phyloP scores from a whole-genome alignment of 768 basidiomycete species.

The Lactarius tabidus region DNA sequence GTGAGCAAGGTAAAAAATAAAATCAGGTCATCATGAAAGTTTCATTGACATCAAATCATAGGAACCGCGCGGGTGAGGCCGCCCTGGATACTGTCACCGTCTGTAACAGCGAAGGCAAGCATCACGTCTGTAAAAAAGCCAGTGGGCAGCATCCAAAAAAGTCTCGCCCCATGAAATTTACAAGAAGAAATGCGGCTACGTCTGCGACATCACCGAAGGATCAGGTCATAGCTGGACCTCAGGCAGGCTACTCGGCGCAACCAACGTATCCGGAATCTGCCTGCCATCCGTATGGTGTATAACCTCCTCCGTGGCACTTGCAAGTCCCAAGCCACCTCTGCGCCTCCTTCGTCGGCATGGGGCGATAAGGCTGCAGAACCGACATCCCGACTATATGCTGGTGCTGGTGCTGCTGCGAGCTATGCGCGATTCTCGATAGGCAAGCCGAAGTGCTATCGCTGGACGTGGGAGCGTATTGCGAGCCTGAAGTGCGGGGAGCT shows the following conservation, averaged over 20 bases:
- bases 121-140: neutral
- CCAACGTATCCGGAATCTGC: slow-evolving; percentile 15
- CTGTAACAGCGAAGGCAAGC: neutral
- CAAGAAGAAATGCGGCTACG: too few species aligned
- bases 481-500: slow-evolving; percentile 24
- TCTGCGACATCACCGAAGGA: slow-evolving; percentile 20
- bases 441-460: slow-evolving; percentile 4
- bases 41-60: neutral
- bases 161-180: too few species aligned
- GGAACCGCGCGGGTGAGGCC: too few species aligned
- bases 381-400: neutral
- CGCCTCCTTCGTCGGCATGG: slow-evolving; percentile 30
- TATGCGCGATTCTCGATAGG: neutral
- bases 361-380: slow-evolving; percentile 18
- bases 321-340: slow-evolving; percentile 26
- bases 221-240: slow-evolving; percentile 35
- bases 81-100: neutral
- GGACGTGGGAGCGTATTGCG: slow-evolving; percentile 22
- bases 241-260: slow-evolving; percentile 9
- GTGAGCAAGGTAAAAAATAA: neutral
- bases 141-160: neutral
- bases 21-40: neutral
- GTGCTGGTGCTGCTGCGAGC: neutral
- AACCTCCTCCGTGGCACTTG: slow-evolving; percentile 27
- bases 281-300: slow-evolving; percentile 34